Evolutionary conservation across 2,329 filamentous ascomycete genomes (phyloP).

Genomic region (Coleophoma cylindrospora): DNA sequence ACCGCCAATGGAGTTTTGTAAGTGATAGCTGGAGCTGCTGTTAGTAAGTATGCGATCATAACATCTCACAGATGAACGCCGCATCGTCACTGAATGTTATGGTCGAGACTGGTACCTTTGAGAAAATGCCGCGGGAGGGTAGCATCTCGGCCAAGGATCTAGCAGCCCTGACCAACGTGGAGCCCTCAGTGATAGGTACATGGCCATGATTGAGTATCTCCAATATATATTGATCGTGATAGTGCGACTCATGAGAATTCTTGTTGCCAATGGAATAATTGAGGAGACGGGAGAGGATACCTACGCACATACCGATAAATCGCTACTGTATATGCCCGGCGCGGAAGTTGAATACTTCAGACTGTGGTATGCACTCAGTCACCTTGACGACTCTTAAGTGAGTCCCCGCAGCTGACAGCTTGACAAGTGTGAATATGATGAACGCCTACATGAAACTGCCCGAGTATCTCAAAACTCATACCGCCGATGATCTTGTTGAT

Average conservation of each 20-base stretch:
- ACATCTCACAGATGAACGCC: constrained; percentile 1
- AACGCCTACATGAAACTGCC: constrained; percentile 5
- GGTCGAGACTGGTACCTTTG: constrained; percentile 14
- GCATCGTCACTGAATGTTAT: constrained; percentile 10
- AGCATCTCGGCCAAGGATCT: constrained; percentile 14
- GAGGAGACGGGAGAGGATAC: constrained; percentile 10
- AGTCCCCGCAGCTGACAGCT: constrained; percentile 1
- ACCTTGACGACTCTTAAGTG: not conserved
- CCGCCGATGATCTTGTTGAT: constrained; percentile 8
- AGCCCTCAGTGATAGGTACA: constrained; percentile 12
- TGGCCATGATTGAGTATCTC: too few species aligned
- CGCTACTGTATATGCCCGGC: constrained; percentile 11
- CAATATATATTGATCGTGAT: not conserved
- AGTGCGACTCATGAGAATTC: constrained; percentile 16
- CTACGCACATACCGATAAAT: constrained; percentile 14
- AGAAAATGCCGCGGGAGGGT: constrained; percentile 16
- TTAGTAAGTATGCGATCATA: not conserved
- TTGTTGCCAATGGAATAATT: constrained; percentile 10
- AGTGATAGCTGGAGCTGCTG: not conserved
- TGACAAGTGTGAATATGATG: constrained; percentile 7
- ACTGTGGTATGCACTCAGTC: constrained; percentile 15
- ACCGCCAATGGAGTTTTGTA: constrained; percentile 11
- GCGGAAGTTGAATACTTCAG: constrained; percentile 13
- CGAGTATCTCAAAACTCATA: constrained; percentile 12
- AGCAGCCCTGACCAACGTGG: constrained; percentile 8